Evolutionary conservation across 768 basidiomycete species (phyloP).

Genomic region (Melanogaster broomeanus): DNA sequence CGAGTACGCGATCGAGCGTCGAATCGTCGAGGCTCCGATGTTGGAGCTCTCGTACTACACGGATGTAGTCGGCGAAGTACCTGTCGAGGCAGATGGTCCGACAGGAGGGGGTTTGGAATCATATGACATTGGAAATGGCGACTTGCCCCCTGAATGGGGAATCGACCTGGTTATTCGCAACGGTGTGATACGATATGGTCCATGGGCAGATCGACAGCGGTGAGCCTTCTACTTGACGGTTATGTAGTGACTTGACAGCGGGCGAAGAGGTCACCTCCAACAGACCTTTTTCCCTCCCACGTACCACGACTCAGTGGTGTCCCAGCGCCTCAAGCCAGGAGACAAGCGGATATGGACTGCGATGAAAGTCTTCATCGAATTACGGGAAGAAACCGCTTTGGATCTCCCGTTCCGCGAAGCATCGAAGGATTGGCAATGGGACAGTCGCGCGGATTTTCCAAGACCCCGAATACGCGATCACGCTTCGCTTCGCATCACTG

Average conservation of each 20-base stretch:
- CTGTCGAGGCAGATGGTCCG: constrained; percentile 35
- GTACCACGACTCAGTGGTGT: constrained; percentile 63
- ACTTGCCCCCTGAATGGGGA: constrained; percentile 91
- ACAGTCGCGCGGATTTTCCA: constrained; percentile 53
- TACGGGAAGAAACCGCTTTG: constrained; percentile 74
- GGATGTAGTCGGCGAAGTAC: constrained; percentile 81
- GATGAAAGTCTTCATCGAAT: constrained; percentile 78
- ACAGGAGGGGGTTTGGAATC: constrained; percentile 41
- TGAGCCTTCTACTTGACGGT: constrained; percentile 25
- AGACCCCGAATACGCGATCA: constrained; percentile 61
- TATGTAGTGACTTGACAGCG: constrained; percentile 3
- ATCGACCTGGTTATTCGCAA: constrained; percentile 80
- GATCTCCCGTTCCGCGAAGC: constrained; percentile 90
- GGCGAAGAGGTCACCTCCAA: constrained; percentile 69
- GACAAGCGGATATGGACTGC: constrained; percentile 84
- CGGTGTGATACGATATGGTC: constrained; percentile 82
- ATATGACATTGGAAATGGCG: constrained; percentile 84
- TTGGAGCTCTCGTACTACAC: constrained; percentile 86
- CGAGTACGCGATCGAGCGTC: constrained; percentile 90
- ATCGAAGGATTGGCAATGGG: constrained; percentile 98
- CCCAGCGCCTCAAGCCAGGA: constrained; percentile 64
- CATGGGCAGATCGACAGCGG: constrained; percentile 97
- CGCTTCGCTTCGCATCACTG: constrained; percentile 70
- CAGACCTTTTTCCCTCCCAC: constrained; percentile 80
- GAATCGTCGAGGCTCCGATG: constrained; percentile 72